These are phyloP conservation scores for Fraxinus velutina DNA, from an alignment of 305 asterid genomes.

Conservation along the genomic window DNA sequence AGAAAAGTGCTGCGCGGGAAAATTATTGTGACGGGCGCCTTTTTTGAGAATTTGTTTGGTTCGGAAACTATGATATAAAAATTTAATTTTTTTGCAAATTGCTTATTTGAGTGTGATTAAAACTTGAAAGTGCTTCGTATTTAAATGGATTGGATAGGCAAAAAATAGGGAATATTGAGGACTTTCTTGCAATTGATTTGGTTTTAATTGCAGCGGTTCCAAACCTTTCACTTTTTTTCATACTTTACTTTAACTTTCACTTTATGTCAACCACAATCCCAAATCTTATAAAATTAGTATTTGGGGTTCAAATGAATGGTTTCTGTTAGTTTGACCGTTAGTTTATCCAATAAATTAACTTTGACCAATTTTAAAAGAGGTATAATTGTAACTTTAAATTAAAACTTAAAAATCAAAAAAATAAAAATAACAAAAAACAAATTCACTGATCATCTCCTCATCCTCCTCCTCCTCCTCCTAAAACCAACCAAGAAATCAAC, in stretches of 20 bases:
- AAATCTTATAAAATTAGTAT: neutral
- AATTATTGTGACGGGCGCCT: neutral
- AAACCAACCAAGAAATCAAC: neutral
- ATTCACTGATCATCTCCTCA: neutral
- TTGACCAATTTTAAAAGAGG: neutral
- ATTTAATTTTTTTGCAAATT: neutral
- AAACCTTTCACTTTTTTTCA: no score
- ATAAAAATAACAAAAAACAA: neutral
- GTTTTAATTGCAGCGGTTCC: neutral
- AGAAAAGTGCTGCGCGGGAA: slow-evolving; percentile 27
- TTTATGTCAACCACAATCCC: neutral
- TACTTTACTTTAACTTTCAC: no score
- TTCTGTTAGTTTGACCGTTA: neutral
- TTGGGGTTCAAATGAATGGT: neutral
- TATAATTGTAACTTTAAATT: neutral
- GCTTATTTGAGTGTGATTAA: neutral
- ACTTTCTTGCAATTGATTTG: neutral
- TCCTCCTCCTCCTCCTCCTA: no score
- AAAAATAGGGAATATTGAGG: neutral
- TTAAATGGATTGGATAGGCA: neutral
- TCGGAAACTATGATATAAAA: neutral
- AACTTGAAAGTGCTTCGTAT: neutral
- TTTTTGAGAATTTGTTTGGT: neutral
- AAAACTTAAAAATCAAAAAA: no score
- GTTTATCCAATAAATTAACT: neutral